Percentiles rank a stretch among this genome's conserved stretches.
These are phyloP conservation scores for Pisolithus sp. DNA, from an alignment of 768 basidiomycete genomes.

Conservation along the genomic window DNA sequence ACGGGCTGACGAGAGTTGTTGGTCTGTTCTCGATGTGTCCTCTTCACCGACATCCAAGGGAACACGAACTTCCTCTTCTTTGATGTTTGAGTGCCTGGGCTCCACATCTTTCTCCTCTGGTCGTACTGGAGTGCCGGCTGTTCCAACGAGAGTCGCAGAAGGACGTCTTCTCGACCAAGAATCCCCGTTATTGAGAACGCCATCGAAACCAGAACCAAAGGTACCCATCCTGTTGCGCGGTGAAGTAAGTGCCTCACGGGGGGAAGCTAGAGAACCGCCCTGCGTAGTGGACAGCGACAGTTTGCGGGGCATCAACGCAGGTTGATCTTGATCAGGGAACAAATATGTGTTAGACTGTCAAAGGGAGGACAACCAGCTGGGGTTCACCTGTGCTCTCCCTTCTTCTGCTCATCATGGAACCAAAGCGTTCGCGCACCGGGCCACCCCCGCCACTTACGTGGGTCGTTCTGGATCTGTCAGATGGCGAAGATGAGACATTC, in stretches of 20 bases:
- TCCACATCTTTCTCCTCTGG: constrained; percentile 35
- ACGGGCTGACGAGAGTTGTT: constrained; percentile 10
- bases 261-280: constrained; percentile 39
- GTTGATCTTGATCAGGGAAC: constrained; percentile 44
- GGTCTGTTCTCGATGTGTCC: constrained; percentile 4
- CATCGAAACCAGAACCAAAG: constrained; percentile 60
- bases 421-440: constrained; percentile 64
- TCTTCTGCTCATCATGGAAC: constrained; percentile 49
- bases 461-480: constrained; percentile 55
- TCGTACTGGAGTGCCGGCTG: constrained; percentile 32
- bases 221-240: constrained; percentile 58
- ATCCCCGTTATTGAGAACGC: constrained; percentile 60
- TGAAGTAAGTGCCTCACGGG: constrained; percentile 58
- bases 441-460: constrained; percentile 44
- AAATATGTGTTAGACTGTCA: constrained; percentile 5
- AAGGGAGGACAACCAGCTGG: not conserved
- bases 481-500: constrained; percentile 49
- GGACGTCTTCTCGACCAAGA: constrained; percentile 65
- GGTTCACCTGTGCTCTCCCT: constrained; percentile 62
- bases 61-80: constrained; percentile 49
- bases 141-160: constrained; percentile 49
- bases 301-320: constrained; percentile 56
- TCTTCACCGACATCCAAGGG: constrained; percentile 3
- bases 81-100: constrained; percentile 42
- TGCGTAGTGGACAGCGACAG: constrained; percentile 62